A percentile compares a stretch with the other conserved stretches of the same genome.
Evolutionary conservation across 108 stramenopile species (phyloP).

Genomic region (Conticribra guillardii): DNA sequence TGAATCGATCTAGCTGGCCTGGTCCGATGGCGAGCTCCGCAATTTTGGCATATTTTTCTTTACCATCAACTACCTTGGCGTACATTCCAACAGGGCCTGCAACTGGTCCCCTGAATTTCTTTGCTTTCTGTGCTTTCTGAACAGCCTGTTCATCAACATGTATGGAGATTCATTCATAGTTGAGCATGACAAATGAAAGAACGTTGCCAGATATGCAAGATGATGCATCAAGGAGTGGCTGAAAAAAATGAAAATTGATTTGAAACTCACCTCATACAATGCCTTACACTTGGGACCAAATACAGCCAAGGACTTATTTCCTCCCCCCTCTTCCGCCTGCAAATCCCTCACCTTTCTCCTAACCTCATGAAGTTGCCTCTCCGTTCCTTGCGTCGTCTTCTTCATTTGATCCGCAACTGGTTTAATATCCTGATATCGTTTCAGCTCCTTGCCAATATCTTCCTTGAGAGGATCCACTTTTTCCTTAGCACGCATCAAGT

Average conservation of each 20-base stretch:
- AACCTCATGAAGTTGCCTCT: conserved; percentile 52
- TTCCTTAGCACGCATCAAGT: conserved; percentile 44
- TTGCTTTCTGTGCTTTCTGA: conserved; percentile 35
- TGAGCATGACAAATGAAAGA: not conserved
- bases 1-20: conserved; percentile 72
- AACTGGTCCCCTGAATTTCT: conserved; percentile 71
- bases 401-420: conserved; percentile 41
- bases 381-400: conserved; percentile 23
- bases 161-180: too few relatives aligned
- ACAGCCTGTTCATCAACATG: too few relatives aligned
- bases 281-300: conserved; percentile 65
- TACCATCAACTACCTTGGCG: conserved; percentile 78
- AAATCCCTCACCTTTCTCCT: conserved; percentile 49
- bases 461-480: conserved; percentile 44
- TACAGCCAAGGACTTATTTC: conserved; percentile 58
- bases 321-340: conserved; percentile 50
- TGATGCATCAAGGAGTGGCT: too few relatives aligned
- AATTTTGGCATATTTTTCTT: conserved; percentile 73
- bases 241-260: not conserved
- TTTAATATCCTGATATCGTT: conserved; percentile 61
- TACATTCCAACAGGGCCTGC: conserved; percentile 81
- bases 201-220: too few relatives aligned
- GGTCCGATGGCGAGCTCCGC: conserved; percentile 68
- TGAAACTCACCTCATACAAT: conserved; percentile 32
- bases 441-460: conserved; percentile 25